phyloP scores from a whole-genome alignment of 306 rosid species.

The Casuarina equisetifolia region DNA sequence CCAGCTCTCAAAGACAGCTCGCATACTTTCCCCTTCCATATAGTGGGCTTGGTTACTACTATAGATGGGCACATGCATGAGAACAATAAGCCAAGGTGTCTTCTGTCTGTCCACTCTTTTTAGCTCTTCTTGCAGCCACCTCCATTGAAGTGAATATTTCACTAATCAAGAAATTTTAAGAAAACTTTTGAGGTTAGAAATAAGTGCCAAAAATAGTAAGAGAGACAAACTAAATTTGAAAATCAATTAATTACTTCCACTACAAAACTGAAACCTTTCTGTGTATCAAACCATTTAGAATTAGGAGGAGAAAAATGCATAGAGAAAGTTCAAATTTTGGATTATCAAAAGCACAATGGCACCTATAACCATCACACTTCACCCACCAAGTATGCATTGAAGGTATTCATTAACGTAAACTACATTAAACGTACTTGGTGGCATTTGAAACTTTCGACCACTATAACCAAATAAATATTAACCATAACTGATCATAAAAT shows the following conservation, averaged over 20 bases:
- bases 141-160: constrained; percentile 83
- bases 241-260: not conserved
- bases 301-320: not conserved
- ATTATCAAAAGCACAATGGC: constrained; percentile 8
- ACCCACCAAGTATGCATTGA: not conserved
- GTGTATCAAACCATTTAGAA: not conserved
- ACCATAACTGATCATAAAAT: not conserved
- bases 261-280: not conserved
- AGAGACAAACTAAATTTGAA: not conserved
- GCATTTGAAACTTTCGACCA: constrained; percentile 1
- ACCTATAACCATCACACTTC: constrained; percentile 4
- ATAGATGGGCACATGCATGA: constrained; percentile 87
- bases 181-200: not conserved
- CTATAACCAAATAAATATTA: not conserved
- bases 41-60: constrained; percentile 78
- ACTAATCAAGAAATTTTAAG: constrained; percentile 42
- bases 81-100: constrained; percentile 97
- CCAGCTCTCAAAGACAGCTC: constrained; percentile 82
- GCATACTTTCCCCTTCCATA: constrained; percentile 97
- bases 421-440: not conserved
- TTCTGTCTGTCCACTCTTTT: constrained; percentile 70
- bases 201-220: not conserved
- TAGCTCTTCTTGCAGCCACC: constrained; percentile 71
- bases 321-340: constrained; percentile 5
- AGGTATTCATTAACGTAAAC: not conserved